These are phyloP conservation scores for Cladophialophora chaetospira DNA, from an alignment of 2,329 filamentous ascomycete genomes.

Conservation along the genomic window DNA sequence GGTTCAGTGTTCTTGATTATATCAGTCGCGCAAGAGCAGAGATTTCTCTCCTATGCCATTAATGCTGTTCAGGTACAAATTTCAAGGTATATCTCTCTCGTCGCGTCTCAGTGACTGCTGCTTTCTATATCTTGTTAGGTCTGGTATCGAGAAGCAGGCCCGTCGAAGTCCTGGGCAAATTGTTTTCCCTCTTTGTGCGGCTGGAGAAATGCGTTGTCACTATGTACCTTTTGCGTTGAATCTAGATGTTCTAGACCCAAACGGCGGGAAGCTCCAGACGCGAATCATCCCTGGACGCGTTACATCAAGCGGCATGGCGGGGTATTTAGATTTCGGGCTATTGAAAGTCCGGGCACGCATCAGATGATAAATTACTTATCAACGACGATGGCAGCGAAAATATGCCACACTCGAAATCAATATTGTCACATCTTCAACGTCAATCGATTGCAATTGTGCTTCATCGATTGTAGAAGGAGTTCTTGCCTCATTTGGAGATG, in stretches of 20 bases:
- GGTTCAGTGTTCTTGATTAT: neutral
- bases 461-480: neutral
- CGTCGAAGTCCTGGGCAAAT: too few species aligned
- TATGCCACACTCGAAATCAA: too few species aligned
- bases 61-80: too few species aligned
- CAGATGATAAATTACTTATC: neutral
- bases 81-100: too few species aligned
- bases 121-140: too few species aligned
- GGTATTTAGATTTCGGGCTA: neutral
- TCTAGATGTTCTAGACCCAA: conserved; percentile 1
- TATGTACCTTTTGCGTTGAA: neutral
- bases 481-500: neutral
- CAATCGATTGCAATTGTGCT: neutral
- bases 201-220: conserved; percentile 5
- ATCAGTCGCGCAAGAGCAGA: too few species aligned
- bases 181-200: too few species aligned
- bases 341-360: neutral
- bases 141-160: too few species aligned
- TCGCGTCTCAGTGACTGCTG: too few species aligned
- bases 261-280: neutral
- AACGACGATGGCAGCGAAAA: neutral
- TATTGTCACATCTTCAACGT: too few species aligned
- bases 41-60: too few species aligned
- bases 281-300: neutral
- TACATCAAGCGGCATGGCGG: conserved; percentile 4